Evolutionary conservation across 352 stramenopile genomes (phyloP), one percentile per base, ranked within the genome.

Genomic region (Nothophytophthora sp.): DNA sequence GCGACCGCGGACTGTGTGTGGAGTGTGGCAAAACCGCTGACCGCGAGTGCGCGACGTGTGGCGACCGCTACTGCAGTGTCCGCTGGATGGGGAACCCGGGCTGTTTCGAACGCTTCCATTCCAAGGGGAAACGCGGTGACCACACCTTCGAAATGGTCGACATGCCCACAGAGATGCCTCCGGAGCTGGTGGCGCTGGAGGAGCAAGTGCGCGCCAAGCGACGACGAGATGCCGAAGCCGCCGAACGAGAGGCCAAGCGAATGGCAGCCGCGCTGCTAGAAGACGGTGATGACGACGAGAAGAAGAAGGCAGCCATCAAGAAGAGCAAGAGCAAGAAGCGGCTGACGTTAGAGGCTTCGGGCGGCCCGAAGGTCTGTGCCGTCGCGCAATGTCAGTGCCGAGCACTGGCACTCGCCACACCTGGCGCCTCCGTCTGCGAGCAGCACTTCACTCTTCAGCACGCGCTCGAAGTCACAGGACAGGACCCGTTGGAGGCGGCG

Each of bases 81-180:
- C 78, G 76, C 16, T 91, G 84, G 81, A 92, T 92, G 78, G 83
- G 83, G 28, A 88, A 94, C 55, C 56, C 81, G 5, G 83, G 81
- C 11, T 94, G 83, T 57, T 94, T 94, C 55, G 81, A 94, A 62
- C 65, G 73, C 22, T 94, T 91, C 57, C 83, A 94, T 47, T 63
- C 46, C 28, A 90, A 88, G 25, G 83, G 81, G 28, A 82, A 80
- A 49, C 78, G 83, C 27, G 68, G 69, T 3, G 67, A 85, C 46
- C 83, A 91, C 55, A 59, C 60, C n/a, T 86, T 59, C 19, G 52
- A 45, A 23, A 55, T 58, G 43, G 63, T 84, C 4, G 46, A 64
- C 10, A 48, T 70, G 18, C 62, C 56, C 0, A 48, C 29, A 9
- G 49, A 76, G 61, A 66, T 65, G 28, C 59, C 59, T 20, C 56